Evolutionary conservation across 2,329 filamentous ascomycete species (phyloP).

Genomic region (Epichloe sylvatica): DNA sequence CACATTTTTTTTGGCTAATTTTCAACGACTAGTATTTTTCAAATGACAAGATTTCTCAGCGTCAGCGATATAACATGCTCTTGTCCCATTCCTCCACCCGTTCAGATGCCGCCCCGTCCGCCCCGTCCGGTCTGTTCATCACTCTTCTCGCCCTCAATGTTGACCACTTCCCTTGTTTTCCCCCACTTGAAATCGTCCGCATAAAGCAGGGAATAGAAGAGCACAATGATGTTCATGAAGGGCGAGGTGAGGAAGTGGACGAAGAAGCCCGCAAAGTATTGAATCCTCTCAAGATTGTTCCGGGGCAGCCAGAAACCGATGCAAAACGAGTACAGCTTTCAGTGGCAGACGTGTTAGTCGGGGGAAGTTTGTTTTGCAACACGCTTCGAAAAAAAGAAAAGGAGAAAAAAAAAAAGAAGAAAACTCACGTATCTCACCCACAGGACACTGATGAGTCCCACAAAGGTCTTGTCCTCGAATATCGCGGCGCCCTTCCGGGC

Average conservation of each 20-base stretch:
- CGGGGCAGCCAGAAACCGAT: slow-evolving; percentile 29
- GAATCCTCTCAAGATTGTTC: slow-evolving; percentile 22
- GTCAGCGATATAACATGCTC: too few relatives aligned
- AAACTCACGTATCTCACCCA: slow-evolving; percentile 27
- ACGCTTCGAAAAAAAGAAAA: not conserved
- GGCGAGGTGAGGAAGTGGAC: slow-evolving; percentile 25
- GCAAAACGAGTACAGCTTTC: slow-evolving; percentile 26
- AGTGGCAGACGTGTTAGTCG: not conserved
- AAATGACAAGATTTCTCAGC: too few relatives aligned
- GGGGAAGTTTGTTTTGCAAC: not conserved
- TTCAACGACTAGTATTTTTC: too few relatives aligned
- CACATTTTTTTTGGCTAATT: too few relatives aligned
- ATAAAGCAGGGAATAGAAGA: slow-evolving; percentile 27
- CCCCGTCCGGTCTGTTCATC: not conserved
- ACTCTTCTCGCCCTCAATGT: not conserved
- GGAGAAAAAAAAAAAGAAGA: not conserved
- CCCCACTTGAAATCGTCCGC: slow-evolving; percentile 34
- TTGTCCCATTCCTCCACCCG: too few relatives aligned
- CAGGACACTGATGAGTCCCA: slow-evolving; percentile 24
- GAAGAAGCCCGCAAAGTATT: slow-evolving; percentile 26
- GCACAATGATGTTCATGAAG: slow-evolving; percentile 28
- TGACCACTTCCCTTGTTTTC: slow-evolving; percentile 27
- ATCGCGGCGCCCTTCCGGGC: slow-evolving; percentile 18
- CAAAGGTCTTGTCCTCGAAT: slow-evolving; percentile 22
- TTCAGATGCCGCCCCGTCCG: not conserved